Percentiles rank a stretch among this genome's conserved stretches.
Evolutionary conservation across 2,329 filamentous ascomycete genomes (phyloP).

Genomic region (Ophiostoma pallidulum): DNA sequence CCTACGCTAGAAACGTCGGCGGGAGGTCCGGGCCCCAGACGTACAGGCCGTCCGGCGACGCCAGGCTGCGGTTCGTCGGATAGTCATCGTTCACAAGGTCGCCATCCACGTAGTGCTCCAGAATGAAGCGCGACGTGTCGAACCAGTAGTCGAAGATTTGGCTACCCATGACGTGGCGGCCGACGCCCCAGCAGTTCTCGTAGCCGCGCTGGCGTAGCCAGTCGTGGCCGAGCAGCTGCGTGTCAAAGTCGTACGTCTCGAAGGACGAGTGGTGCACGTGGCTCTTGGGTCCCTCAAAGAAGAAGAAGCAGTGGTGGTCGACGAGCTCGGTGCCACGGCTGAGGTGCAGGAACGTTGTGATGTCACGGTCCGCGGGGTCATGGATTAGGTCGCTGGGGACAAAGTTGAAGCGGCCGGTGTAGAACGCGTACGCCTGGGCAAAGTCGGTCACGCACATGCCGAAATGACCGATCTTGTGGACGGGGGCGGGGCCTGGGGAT

Average conservation of each 20-base stretch:
- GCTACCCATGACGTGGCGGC: slow-evolving; percentile 58
- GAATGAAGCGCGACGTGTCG: slow-evolving; percentile 52
- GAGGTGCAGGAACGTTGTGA: slow-evolving; percentile 37
- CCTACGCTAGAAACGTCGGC: slow-evolving; percentile 13
- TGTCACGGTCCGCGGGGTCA: slow-evolving; percentile 28
- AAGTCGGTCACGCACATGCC: slow-evolving; percentile 45
- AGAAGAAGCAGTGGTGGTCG: slow-evolving; percentile 44
- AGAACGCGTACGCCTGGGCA: slow-evolving; percentile 40
- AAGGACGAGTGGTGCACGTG: slow-evolving; percentile 61
- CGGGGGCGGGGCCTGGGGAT: slow-evolving; percentile 26
- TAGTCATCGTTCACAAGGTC: slow-evolving; percentile 51
- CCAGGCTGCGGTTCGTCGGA: slow-evolving; percentile 33
- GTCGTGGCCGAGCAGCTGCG: slow-evolving; percentile 59
- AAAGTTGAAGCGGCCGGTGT: slow-evolving; percentile 41
- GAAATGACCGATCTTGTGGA: slow-evolving; percentile 46
- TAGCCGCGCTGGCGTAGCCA: slow-evolving; percentile 56
- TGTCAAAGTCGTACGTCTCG: slow-evolving; percentile 64
- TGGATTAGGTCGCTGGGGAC: slow-evolving; percentile 37
- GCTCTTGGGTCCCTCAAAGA: slow-evolving; percentile 34
- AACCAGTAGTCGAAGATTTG: slow-evolving; percentile 70
- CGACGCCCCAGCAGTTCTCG: slow-evolving; percentile 60
- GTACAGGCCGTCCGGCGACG: slow-evolving; percentile 33
- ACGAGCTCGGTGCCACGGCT: slow-evolving; percentile 34
- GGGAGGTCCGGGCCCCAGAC: slow-evolving; percentile 30
- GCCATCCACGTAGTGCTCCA: slow-evolving; percentile 64